phyloP scores from a whole-genome alignment of 1,284 basidiomycete species.

The Calocybe gambosa region DNA sequence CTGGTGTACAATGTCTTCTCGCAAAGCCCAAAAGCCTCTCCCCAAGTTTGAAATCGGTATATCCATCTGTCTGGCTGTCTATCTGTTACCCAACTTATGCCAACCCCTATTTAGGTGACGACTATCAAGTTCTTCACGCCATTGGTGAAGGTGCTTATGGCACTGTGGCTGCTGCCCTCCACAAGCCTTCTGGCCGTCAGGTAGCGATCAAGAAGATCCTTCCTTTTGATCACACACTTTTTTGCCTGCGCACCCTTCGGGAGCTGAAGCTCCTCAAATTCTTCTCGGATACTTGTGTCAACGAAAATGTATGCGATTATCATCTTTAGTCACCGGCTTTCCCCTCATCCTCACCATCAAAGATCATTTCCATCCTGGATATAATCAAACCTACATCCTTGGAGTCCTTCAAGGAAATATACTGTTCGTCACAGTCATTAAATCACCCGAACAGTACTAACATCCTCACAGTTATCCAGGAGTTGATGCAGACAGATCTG shows the following conservation, averaged over 20 bases:
- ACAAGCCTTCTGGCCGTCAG: conserved; percentile 55
- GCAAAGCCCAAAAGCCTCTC: conserved; percentile 44
- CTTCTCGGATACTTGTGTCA: conserved; percentile 78
- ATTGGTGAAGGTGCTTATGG: conserved; percentile 78
- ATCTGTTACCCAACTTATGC: conserved; percentile 9
- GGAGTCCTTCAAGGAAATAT: conserved; percentile 80
- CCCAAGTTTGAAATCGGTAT: conserved; percentile 66
- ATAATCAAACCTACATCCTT: conserved; percentile 76
- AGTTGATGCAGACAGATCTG: conserved; percentile 88
- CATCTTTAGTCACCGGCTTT: neutral
- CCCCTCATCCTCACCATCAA: conserved; percentile 1
- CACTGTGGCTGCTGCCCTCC: conserved; percentile 63
- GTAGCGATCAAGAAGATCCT: conserved; percentile 82
- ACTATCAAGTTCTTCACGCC: conserved; percentile 71
- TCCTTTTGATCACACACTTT: conserved; percentile 82
- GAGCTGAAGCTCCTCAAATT: conserved; percentile 80
- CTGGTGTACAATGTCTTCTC: conserved; percentile 42
- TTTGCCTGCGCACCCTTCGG: conserved; percentile 70
- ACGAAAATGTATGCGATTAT: conserved; percentile 35
- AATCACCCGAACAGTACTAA: neutral
- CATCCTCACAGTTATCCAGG: conserved; percentile 64
- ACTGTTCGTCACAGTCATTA: conserved; percentile 41
- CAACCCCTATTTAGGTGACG: conserved; percentile 42
- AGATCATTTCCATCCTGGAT: conserved; percentile 85
- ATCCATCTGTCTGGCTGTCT: conserved; percentile 14